Conservation (phyloP, 345 rosid species). For the Murraya paniculata region DNA sequence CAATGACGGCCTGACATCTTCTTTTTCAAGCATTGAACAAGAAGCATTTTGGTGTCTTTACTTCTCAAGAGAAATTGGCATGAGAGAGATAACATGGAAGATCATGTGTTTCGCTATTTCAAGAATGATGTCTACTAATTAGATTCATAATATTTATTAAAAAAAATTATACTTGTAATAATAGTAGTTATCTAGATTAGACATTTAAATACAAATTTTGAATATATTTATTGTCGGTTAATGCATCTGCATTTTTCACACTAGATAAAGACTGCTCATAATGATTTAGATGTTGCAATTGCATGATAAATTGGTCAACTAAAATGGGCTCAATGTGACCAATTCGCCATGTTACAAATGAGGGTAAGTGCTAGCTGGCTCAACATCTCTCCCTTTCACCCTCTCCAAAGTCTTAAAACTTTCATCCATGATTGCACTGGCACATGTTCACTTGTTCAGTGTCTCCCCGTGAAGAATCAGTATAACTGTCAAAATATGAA, state of each 20-base stretch:
- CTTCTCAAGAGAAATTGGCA: too few species aligned
- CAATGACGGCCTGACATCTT: too few species aligned
- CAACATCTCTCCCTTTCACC: not conserved
- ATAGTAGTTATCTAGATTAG: too few species aligned
- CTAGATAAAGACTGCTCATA: not conserved
- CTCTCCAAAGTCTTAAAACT: not conserved
- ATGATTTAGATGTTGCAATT: not conserved
- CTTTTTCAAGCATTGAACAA: too few species aligned
- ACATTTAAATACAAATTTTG: too few species aligned
- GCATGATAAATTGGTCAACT: not conserved
- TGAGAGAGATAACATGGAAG: too few species aligned
- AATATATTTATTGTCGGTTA: too few species aligned
- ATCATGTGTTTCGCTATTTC: too few species aligned
- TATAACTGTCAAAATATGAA: slow-evolving; percentile 36
- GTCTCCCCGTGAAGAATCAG: slow-evolving; percentile 23
- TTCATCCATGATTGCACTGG: slow-evolving; percentile 10
- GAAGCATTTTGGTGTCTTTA: too few species aligned
- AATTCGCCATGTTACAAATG: not conserved
- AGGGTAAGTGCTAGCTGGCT: too few species aligned
- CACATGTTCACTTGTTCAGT: slow-evolving; percentile 7
- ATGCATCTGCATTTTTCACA: not conserved
- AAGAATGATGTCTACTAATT: not conserved
- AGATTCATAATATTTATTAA: not conserved
- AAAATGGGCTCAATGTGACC: not conserved
- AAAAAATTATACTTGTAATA: too few species aligned